Evolutionary conservation across 352 stramenopile genomes (phyloP), one percentile per base, ranked within the genome.

Genomic region (Phytophthora capsici): DNA sequence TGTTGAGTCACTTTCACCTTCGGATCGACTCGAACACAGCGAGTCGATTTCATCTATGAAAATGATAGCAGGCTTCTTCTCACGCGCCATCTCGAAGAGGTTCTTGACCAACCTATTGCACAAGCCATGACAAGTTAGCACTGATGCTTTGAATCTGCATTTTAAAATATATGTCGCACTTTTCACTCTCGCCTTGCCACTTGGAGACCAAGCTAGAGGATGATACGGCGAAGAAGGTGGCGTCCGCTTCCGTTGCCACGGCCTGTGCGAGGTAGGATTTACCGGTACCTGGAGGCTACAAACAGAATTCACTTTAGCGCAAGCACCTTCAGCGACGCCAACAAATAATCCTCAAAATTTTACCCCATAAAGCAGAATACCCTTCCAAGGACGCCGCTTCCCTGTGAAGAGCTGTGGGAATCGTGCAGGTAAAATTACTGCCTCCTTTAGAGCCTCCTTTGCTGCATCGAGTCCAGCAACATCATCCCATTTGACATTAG

Each of bases 41-140:
- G 92, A 98, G 77, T 99, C 97, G 47, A 99, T 98, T 82, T 99
- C 97, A 74, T 99, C 97, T 55, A 99, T 98, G 68, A 99, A 99
- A 61, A 99, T 98, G 68, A 99, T 99, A 28, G 94, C 82, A 19
- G 87, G 88, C 34, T 95, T 91, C 59, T 87, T 93, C 63, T 99
- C 93, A 25, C 97, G 90, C 4, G 97, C 97, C 91, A 99, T 98
- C 56, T 99, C 94, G 73, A 99, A 99, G 12, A 99, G 81, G 57
- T 98, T 99, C 62, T 98, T 97, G 36, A 99, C 97, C 34, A 99
- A 79, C 50, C 94, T 96, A 47, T 13, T 37, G 22, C 5, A 36
- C 6, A 62, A 38, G 4, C 36, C 20, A 58, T 38, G 10, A 32
- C 13, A 19, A 58, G 26, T 54, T n/a, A 25, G 23, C 20, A 43